Percentiles rank a stretch among this genome's conserved stretches.
Evolutionary conservation across 2,329 filamentous ascomycete genomes (phyloP).

Genomic region (Biscogniauxia mediterranea): DNA sequence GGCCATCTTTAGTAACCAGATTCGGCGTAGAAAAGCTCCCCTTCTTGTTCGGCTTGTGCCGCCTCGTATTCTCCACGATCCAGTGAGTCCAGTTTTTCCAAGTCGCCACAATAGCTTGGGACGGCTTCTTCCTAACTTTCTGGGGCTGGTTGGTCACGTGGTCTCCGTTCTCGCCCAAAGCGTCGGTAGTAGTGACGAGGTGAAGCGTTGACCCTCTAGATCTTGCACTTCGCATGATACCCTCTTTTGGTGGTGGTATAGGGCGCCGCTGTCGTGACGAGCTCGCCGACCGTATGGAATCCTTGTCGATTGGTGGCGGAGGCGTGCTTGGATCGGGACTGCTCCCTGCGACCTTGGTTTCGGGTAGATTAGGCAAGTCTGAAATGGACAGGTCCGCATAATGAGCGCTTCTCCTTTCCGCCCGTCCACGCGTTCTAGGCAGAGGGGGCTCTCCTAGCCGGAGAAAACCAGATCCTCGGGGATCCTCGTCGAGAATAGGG

Average conservation of each 20-base stretch:
- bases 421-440: conserved; percentile 71
- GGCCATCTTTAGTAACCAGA: conserved; percentile 49
- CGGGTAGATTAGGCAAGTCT: conserved; percentile 75
- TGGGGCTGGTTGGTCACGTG: conserved; percentile 32
- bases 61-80: conserved; percentile 58
- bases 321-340: conserved; percentile 48
- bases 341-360: conserved; percentile 50
- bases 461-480: conserved; percentile 49
- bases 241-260: conserved; percentile 83
- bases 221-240: conserved; percentile 62
- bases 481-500: conserved; percentile 72
- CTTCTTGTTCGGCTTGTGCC: conserved; percentile 49
- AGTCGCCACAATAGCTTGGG: conserved; percentile 57
- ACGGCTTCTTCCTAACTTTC: conserved; percentile 56
- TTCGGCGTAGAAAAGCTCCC: conserved; percentile 60
- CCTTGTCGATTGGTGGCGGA: conserved; percentile 76
- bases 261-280: conserved; percentile 75
- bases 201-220: conserved; percentile 84
- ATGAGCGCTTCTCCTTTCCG: conserved; percentile 71
- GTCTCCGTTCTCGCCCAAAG: conserved; percentile 37
- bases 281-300: conserved; percentile 71
- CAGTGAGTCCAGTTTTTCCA: conserved; percentile 66
- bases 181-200: conserved; percentile 67
- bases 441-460: conserved; percentile 46
- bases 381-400: conserved; percentile 62